Evolutionary conservation across 78 protist genomes (phyloP), one percentile per base, ranked within the genome.

Genomic region (Monosiga brevicollis): DNA sequence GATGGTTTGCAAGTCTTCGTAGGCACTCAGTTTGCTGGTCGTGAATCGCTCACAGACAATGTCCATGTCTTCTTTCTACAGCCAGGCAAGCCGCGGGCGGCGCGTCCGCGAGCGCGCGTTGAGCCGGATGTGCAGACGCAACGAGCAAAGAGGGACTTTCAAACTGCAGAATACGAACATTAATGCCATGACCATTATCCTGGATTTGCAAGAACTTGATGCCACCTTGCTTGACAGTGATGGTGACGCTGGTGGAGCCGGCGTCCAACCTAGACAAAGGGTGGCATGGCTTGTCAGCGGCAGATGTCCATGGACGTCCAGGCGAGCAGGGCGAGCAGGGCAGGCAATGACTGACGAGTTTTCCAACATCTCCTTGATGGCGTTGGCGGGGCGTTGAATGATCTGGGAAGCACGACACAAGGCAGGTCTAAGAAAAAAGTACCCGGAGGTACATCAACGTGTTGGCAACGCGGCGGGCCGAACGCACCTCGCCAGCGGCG

Each of bases 401-500:
- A 84, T 49, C 87, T 84, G 70, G 75, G 11, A 20, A 71, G 75
- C 36, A 2, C 11, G 35, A 71, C 75, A 71, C 24, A 26, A 71
- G 35, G 34, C 38, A 71, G 9, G 11, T 22, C 24, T n/a, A n/a
- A n/a, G 29, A 49, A 6, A 49, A 20, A 49, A 49, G 15, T 15
- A 49, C 62, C 6, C 15, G 62, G 15, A 15, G 29, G 6, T 15
- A 15, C 62, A 49, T 15, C 6, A 49, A 49, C 62, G 15, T 49
- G 62, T 20, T 6, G 29, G 15, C 62, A 49, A 49, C 62, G 15
- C 62, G 39, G 38, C 81, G 15, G n/a, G n/a, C n/a, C n/a, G n/a
- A n/a, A n/a, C 71, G 29, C 49, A 96, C 96, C 42, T 96, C 99
- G 10, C 99, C 99, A 1, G 99, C 99, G 2, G 98, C 96, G 11